phyloP scores from a whole-genome alignment of 1,284 basidiomycete species.

The Testicularia cyperi region DNA sequence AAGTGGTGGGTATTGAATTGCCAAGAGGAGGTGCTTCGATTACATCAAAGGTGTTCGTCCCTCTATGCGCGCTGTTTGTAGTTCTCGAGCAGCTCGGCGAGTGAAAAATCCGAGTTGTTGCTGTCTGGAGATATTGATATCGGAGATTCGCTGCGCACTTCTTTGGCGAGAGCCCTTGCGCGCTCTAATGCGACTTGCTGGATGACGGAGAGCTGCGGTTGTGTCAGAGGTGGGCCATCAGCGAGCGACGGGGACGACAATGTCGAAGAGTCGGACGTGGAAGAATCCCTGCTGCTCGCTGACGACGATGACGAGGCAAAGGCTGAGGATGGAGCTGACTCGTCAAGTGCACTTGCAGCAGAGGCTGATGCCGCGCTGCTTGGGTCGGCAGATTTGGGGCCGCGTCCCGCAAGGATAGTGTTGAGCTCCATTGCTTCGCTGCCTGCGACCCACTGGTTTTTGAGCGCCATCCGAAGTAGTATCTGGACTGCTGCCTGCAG shows the following conservation, averaged over 20 bases:
- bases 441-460: conserved; percentile 43
- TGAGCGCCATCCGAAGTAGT: conserved; percentile 42
- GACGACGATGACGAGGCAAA: background rate
- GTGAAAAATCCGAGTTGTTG: conserved; percentile 9
- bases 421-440: conserved; percentile 43
- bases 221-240: too few relatives aligned
- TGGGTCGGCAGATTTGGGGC: too few relatives aligned
- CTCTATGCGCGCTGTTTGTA: conserved; percentile 8
- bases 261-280: too few relatives aligned
- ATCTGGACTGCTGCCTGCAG: conserved; percentile 42
- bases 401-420: conserved; percentile 25
- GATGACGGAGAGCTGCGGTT: conserved; percentile 14
- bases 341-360: too few relatives aligned
- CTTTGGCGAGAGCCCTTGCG: conserved; percentile 24
- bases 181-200: conserved; percentile 33
- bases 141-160: conserved; percentile 10
- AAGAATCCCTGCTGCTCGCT: too few relatives aligned
- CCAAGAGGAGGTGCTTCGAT: too few relatives aligned
- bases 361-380: too few relatives aligned
- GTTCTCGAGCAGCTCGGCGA: conserved; percentile 22
- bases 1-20: too few relatives aligned
- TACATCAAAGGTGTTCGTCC: too few relatives aligned
- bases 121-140: background rate
- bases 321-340: background rate
- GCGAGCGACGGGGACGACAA: too few relatives aligned